Conservation (phyloP, 371 early-diverging fungal species). For the Entomophthora muscae region DNA sequence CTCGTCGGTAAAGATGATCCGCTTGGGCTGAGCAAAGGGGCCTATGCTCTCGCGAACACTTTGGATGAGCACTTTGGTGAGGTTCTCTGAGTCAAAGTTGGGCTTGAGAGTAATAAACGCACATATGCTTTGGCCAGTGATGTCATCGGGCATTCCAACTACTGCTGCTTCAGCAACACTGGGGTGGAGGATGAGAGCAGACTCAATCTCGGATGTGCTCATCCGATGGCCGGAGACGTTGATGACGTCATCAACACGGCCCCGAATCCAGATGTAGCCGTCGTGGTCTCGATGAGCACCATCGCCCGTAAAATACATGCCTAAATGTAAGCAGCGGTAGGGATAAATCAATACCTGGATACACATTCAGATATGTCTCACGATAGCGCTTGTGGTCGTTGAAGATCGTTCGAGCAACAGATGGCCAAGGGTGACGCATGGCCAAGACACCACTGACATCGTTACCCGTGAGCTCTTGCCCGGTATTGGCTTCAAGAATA, state of each 20-base stretch:
- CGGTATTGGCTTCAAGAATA: constrained; percentile 63
- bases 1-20: constrained; percentile 63
- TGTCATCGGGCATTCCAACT: constrained; percentile 77
- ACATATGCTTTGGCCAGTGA: constrained; percentile 77
- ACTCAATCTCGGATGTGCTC: constrained; percentile 91
- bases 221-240: constrained; percentile 96
- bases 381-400: constrained; percentile 79
- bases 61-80: constrained; percentile 41
- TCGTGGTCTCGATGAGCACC: constrained; percentile 78
- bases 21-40: constrained; percentile 86
- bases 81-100: constrained; percentile 23
- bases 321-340: constrained; percentile 13
- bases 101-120: constrained; percentile 54
- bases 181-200: constrained; percentile 61
- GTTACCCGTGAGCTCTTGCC: constrained; percentile 50
- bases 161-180: constrained; percentile 90
- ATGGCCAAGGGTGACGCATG: constrained; percentile 85
- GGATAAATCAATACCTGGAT: constrained; percentile 19
- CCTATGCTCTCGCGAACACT: constrained; percentile 83
- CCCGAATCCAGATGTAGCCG: constrained; percentile 90
- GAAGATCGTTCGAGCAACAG: constrained; percentile 84
- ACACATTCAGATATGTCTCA: constrained; percentile 76
- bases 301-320: constrained; percentile 81
- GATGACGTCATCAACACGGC: constrained; percentile 93
- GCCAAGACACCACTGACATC: constrained; percentile 83